phyloP scores from a whole-genome alignment of 1,139 yeast genomes.

The Suhomyces yuchorum region DNA sequence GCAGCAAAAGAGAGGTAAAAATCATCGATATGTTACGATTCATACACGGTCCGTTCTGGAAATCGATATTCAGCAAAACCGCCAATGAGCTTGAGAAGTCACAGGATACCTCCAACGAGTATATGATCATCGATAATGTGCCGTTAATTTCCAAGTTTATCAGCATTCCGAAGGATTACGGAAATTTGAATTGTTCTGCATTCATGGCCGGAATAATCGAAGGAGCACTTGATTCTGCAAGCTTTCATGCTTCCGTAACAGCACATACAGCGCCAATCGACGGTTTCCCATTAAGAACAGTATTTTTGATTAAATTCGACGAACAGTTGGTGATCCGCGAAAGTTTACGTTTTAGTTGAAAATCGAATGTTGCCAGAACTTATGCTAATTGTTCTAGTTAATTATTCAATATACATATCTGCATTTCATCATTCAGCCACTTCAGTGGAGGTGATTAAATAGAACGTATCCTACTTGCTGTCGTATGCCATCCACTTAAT shows the following conservation, averaged over 20 bases:
- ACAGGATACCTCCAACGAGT: slow-evolving; percentile 79
- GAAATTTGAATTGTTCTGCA: slow-evolving; percentile 79
- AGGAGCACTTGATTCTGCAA: slow-evolving; percentile 80
- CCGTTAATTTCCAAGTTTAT: slow-evolving; percentile 80
- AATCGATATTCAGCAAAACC: slow-evolving; percentile 71
- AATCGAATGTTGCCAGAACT: too few relatives aligned
- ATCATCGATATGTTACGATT: slow-evolving; percentile 81
- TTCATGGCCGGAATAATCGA: slow-evolving; percentile 90
- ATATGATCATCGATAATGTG: slow-evolving; percentile 78
- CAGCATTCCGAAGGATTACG: slow-evolving; percentile 78
- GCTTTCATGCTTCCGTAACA: slow-evolving; percentile 79
- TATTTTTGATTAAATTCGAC: slow-evolving; percentile 78
- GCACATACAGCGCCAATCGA: slow-evolving; percentile 83
- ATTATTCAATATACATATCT: not conserved
- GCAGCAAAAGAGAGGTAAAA: slow-evolving; percentile 68
- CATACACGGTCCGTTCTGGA: slow-evolving; percentile 83
- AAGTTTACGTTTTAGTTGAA: slow-evolving; percentile 22
- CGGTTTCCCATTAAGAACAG: slow-evolving; percentile 69
- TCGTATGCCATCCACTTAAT: not conserved
- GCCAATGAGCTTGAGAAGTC: slow-evolving; percentile 91
- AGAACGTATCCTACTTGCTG: not conserved
- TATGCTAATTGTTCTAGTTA: not conserved
- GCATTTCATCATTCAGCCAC: not conserved
- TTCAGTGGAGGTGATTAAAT: not conserved
- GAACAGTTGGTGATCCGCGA: slow-evolving; percentile 62